Evolutionary conservation across 768 basidiomycete species (phyloP).

Genomic region (Leccinum uliginosum): DNA sequence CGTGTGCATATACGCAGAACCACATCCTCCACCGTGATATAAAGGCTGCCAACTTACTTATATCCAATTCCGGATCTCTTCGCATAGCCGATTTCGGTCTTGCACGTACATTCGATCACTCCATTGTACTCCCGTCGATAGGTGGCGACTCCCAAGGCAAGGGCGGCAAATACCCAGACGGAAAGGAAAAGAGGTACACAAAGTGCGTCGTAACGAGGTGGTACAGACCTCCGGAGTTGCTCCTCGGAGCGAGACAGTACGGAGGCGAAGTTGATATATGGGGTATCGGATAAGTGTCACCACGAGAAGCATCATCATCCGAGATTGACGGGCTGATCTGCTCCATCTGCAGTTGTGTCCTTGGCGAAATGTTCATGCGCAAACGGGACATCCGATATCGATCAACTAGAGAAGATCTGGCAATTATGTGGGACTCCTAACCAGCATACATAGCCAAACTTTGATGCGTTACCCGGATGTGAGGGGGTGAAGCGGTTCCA

Average conservation of each 20-base stretch:
- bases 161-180: conserved; percentile 34
- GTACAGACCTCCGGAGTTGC: conserved; percentile 91
- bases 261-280: conserved; percentile 96
- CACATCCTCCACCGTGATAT: conserved; percentile 97
- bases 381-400: conserved; percentile 85
- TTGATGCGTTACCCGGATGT: conserved; percentile 70
- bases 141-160: conserved; percentile 17
- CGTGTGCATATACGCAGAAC: conserved; percentile 52
- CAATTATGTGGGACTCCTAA: conserved; percentile 84
- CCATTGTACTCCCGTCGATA: conserved; percentile 32
- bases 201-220: conserved; percentile 94
- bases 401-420: conserved; percentile 90
- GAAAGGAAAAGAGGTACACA: conserved; percentile 74
- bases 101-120: conserved; percentile 72
- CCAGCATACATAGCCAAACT: conserved; percentile 77
- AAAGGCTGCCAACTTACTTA: conserved; percentile 97
- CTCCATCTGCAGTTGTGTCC: conserved; percentile 61
- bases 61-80: conserved; percentile 78
- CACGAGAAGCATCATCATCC: not conserved
- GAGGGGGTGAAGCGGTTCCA: conserved; percentile 70
- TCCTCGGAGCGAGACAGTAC: conserved; percentile 85
- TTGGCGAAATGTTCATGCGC: conserved; percentile 94
- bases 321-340: conserved; percentile 1
- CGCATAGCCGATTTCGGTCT: conserved; percentile 97
- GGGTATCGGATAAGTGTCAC: conserved; percentile 84